Evolutionary conservation across 768 basidiomycete genomes (phyloP).

Genomic region (Leccinum uliginosum): DNA sequence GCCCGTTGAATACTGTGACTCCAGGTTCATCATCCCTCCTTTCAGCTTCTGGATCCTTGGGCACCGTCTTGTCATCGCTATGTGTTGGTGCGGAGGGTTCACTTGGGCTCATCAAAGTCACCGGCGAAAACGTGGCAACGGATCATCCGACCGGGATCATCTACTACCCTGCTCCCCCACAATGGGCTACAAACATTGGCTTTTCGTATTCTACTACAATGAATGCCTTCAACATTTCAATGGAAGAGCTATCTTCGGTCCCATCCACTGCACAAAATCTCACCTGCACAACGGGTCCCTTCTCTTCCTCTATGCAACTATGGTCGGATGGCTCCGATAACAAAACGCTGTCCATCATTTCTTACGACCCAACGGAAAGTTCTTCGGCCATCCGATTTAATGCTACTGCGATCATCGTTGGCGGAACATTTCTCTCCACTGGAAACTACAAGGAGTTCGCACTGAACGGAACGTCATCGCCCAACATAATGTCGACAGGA

Average conservation of each 20-base stretch:
- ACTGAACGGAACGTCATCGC: conserved; percentile 13
- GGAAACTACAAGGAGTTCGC: conserved; percentile 9
- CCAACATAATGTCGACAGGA: conserved; percentile 4
- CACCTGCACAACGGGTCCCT: not conserved
- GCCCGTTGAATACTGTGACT: not conserved
- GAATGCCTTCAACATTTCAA: conserved; percentile 15
- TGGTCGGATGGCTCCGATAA: conserved; percentile 6
- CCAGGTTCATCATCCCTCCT: not conserved
- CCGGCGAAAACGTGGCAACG: not conserved
- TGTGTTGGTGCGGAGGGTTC: not conserved
- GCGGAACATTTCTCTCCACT: conserved; percentile 7
- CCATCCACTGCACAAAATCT: conserved; percentile 11
- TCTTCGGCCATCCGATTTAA: conserved; percentile 1
- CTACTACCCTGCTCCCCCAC: conserved; percentile 13
- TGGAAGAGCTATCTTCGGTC: conserved; percentile 9
- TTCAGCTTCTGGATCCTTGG: not conserved
- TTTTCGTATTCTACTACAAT: conserved; percentile 3
- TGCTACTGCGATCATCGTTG: conserved; percentile 7
- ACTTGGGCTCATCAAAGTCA: conserved; percentile 11
- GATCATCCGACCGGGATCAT: not conserved
- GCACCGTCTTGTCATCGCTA: not conserved
- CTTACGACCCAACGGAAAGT: not conserved
- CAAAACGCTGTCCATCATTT: conserved; percentile 9
- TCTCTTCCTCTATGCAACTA: not conserved
- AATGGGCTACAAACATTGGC: not conserved